These are phyloP conservation scores for Rhynchosporium secalis DNA, from an alignment of 2,329 filamentous ascomycete species.

Conservation along the genomic window DNA sequence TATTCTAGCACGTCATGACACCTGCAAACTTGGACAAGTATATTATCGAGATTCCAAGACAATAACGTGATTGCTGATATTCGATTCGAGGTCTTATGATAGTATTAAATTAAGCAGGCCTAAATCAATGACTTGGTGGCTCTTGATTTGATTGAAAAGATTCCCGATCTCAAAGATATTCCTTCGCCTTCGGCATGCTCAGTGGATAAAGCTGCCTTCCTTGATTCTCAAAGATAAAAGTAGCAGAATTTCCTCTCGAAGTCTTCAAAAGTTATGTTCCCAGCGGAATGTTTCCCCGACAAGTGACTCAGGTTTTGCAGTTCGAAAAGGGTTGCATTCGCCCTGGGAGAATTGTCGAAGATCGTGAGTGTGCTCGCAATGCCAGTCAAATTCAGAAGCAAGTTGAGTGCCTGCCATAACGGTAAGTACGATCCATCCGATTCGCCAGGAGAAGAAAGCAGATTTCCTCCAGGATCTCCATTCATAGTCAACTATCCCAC, in stretches of 20 bases:
- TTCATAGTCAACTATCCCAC: background rate
- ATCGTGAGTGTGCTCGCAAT: background rate
- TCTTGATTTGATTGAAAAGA: too few species aligned
- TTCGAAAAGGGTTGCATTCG: background rate
- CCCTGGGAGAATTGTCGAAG: background rate
- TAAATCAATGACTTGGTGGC: too few species aligned
- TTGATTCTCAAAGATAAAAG: background rate
- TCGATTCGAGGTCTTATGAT: too few species aligned
- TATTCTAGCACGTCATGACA: constrained; percentile 6
- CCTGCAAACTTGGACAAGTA: background rate
- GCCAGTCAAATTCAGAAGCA: background rate
- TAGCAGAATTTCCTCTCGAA: background rate
- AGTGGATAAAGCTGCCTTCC: background rate
- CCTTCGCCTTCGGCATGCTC: background rate
- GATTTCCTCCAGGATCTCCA: background rate
- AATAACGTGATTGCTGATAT: too few species aligned
- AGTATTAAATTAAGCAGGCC: too few species aligned
- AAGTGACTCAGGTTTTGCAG: background rate
- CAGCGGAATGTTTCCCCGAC: background rate
- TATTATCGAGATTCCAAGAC: too few species aligned
- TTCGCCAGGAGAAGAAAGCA: background rate
- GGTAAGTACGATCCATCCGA: background rate
- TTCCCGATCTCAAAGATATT: background rate
- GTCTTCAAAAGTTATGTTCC: background rate
- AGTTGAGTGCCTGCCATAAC: background rate